Conservation (phyloP, 768 basidiomycete species). For the Crepidotus variabilis region DNA sequence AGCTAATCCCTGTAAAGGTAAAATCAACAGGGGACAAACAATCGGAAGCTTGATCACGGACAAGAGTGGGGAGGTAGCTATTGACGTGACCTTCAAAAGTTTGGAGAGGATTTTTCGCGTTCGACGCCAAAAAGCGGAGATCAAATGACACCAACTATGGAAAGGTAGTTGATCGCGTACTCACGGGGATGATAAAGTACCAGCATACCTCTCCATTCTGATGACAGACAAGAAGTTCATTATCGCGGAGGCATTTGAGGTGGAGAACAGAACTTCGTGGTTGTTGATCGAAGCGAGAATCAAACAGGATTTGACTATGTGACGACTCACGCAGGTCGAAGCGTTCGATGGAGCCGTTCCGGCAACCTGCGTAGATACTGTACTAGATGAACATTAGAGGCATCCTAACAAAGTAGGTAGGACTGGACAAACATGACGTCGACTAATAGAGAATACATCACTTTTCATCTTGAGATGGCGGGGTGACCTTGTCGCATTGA, state of each 20-base stretch:
- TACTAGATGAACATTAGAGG: constrained; percentile 28
- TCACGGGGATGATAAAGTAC: not conserved
- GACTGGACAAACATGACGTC: constrained; percentile 38
- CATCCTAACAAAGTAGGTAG: not conserved
- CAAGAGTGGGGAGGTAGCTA: constrained; percentile 44
- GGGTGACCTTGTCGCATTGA: constrained; percentile 33
- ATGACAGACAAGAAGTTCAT: constrained; percentile 52
- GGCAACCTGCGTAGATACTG: constrained; percentile 50
- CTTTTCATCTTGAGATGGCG: constrained; percentile 48
- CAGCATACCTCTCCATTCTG: constrained; percentile 52
- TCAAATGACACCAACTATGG: constrained; percentile 58
- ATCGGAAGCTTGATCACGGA: constrained; percentile 25
- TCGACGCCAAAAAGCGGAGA: constrained; percentile 44
- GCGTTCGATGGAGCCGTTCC: constrained; percentile 54
- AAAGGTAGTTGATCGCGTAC: not conserved
- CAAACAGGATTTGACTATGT: constrained; percentile 36
- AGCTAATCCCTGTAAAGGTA: constrained; percentile 49
- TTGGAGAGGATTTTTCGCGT: constrained; percentile 38
- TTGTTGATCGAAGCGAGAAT: constrained; percentile 25
- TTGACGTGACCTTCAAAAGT: constrained; percentile 58
- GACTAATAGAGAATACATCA: constrained; percentile 61
- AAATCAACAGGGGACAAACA: not conserved
- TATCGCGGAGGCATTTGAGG: constrained; percentile 44
- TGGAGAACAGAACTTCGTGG: constrained; percentile 48
- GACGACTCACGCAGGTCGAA: constrained; percentile 53